Evolutionary conservation across 1,139 yeast genomes (phyloP), one percentile per base, ranked within the genome.

Genomic region (Trichomonascaceae sp.): DNA sequence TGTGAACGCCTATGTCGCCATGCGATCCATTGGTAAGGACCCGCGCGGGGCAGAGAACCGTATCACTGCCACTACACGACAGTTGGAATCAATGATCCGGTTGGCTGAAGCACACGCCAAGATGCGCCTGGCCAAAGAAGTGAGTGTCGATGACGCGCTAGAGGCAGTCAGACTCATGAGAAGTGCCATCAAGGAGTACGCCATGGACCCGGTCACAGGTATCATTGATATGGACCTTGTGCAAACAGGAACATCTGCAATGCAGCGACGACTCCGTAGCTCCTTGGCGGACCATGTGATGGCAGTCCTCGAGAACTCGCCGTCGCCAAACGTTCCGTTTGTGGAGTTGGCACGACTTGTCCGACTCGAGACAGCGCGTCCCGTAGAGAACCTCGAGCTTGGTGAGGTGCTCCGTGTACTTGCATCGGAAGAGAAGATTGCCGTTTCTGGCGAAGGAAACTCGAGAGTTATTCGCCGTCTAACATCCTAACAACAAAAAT

Each of bases 51-150:
- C 85, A 4, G 97, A 89, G 46, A 80, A 79, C 60, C 69, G 99
- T 48, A 82, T 89, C 45, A 89, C 99, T 1, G 99, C 99, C 4
- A 89, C 99, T 1, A 89, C 99, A 1, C 73, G 99, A 60, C 98
- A 92, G 55, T 65, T 89, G 40, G 98, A 89, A 58, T 79, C 93
- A 40, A 84, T 89, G 94, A 85, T 87, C 47, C 75, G 99, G 52
- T 65, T 89, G 32, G 61, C 93, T 0, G 98, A 89, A 58, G 98
- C 98, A 0, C 98, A 89, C 54, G 98, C 99, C 2, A 87, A 85
- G 58, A 81, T 92, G 94, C 73, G 95, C 46, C 65, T 89, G 29
- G 71, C 89, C 1, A 59, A 67, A 1, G 56, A 52, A 1, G 99
- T 89, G 4, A 78, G 76, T 35, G 64, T 80, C 17, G 68, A 67